Conservation (phyloP, 2,329 filamentous ascomycete genomes). For the Aspergillus uvarum region DNA sequence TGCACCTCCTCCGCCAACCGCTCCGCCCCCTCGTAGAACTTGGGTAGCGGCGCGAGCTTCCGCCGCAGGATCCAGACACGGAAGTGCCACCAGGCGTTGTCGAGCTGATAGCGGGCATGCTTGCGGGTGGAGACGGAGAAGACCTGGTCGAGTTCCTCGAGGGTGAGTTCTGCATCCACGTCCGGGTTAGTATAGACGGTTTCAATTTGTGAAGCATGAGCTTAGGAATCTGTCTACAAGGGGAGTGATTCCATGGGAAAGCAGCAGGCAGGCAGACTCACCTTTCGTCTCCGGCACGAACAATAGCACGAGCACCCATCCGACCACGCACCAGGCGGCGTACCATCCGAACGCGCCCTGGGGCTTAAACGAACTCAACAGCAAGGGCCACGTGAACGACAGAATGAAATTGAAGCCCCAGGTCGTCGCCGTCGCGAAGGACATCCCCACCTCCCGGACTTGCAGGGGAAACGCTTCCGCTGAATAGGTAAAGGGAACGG, state of each 20-base stretch:
- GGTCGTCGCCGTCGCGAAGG: conserved; percentile 54
- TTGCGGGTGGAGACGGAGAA: conserved; percentile 53
- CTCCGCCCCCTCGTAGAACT: conserved; percentile 35
- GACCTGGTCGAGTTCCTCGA: conserved; percentile 53
- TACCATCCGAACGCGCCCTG: conserved; percentile 60
- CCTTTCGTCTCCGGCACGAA: conserved; percentile 54
- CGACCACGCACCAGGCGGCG: conserved; percentile 55
- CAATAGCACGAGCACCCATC: conserved; percentile 53
- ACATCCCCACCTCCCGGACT: conserved; percentile 63
- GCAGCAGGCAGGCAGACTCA: conserved; percentile 10
- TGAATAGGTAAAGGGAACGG: conserved; percentile 64
- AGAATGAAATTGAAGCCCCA: conserved; percentile 59
- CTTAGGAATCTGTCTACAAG: no score
- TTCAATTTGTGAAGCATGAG: no score
- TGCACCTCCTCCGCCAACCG: conserved; percentile 16
- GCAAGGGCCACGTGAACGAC: conserved; percentile 54
- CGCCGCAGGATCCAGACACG: conserved; percentile 38
- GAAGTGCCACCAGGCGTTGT: conserved; percentile 43
- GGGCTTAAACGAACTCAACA: conserved; percentile 50
- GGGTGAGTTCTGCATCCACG: conserved; percentile 33
- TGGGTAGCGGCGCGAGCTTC: conserved; percentile 20
- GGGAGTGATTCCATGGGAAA: background rate
- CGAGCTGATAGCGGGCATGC: conserved; percentile 43
- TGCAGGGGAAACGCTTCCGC: conserved; percentile 64
- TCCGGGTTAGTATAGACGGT: conserved; percentile 11